Base-by-base conservation (phyloP, 805 yeast species). In the Lachancea kluyveri region DNA sequence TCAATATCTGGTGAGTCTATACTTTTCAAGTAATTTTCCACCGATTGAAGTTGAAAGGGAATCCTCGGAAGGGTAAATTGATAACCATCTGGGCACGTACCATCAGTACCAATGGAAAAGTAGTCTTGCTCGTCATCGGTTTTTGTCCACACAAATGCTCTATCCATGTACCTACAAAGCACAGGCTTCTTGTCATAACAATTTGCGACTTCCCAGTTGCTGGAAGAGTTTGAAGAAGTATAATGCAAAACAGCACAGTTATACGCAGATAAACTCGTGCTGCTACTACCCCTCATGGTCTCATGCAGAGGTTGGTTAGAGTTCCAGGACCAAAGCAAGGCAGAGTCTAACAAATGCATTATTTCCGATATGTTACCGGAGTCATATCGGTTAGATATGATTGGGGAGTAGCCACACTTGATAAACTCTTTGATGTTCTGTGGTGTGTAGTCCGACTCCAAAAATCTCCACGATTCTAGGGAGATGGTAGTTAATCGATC, bases 241-340 rank as follows among this genome's bases (percentile, higher is more conserved):
- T 48, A 54, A 16, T 38, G 33, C 11, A 68, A 36, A 2, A 52
- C 48, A 0, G 73, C 79, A 51, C 79, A 74, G 30, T 64, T 62
- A 31, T 47, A 54, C 0, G 74, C 72, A n/a, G 48, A 43, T 9
- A 53, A 32, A 1, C 41, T 37, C 1, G 44, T 12, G 53, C 57
- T 1, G 39, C 46, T 20, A 39, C 28, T 17, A 41, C 32, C 11
- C 41, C 21, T 18, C 15, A 26, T 1, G 37, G 30, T 10, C 32
- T 29, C 8, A 41, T 31, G 8, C 37, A 28, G 36, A 1, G 92
- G 92, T 47, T 79, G 72, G 7, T 58, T 53, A 0, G 65, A 48
- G 0, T 67, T 70, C 96, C 96, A 87, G 2, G 90, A 70, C 96
- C 96, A 87, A 21, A 70, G 35, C 9, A 50, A 36, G 0, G 69